Conservation (phyloP, 805 yeast genomes). For the Barnettozyma sucrosica region DNA sequence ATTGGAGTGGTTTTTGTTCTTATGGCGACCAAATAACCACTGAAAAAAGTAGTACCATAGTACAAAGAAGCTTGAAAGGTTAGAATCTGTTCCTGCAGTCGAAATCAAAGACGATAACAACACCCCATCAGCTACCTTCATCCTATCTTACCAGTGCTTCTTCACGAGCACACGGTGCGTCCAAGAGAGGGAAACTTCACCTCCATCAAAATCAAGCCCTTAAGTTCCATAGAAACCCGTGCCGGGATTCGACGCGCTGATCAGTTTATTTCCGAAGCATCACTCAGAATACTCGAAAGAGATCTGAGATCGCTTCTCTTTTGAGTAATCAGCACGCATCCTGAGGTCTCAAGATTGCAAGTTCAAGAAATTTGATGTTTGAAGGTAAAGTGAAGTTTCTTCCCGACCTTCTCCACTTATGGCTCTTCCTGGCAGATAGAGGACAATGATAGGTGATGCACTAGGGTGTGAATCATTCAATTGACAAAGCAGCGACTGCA, state of each 20-base stretch:
- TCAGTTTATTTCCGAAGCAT: background rate
- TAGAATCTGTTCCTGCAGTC: background rate
- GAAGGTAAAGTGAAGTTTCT: background rate
- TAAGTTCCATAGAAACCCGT: background rate
- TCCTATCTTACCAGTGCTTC: background rate
- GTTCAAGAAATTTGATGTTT: background rate
- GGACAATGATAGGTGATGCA: background rate
- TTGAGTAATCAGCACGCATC: background rate
- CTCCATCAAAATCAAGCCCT: background rate
- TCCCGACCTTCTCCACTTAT: background rate
- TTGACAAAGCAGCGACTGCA: background rate
- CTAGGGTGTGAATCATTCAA: background rate
- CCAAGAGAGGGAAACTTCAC: background rate
- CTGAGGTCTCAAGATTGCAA: background rate
- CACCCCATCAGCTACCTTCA: background rate
- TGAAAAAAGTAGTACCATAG: constrained; percentile 1
- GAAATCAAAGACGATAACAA: background rate
- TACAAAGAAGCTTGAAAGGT: background rate
- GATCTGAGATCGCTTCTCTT: background rate
- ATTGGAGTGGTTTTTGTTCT: constrained; percentile 20
- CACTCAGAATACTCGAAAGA: background rate
- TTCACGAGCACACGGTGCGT: background rate
- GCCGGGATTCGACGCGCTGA: constrained; percentile 1
- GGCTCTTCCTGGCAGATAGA: background rate
- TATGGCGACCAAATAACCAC: constrained; percentile 5